Conservation (phyloP, 768 basidiomycete species). For the Pleurotus pulmonarius region DNA sequence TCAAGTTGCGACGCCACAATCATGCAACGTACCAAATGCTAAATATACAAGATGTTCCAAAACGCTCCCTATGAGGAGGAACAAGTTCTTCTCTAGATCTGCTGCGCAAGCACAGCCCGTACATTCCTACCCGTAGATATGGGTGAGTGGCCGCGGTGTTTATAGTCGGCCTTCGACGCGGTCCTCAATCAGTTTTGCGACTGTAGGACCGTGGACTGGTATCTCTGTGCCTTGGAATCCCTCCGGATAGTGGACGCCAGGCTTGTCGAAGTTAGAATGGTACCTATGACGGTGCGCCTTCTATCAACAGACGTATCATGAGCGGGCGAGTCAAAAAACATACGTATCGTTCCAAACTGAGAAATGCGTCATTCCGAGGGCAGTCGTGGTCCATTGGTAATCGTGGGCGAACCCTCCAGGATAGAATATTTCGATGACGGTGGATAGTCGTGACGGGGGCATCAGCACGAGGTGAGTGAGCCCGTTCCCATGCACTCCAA, state of each 20-base stretch:
- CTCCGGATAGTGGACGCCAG: constrained; percentile 65
- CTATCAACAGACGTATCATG: not conserved
- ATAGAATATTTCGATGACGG: constrained; percentile 84
- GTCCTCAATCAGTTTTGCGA: constrained; percentile 72
- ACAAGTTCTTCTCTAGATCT: no score
- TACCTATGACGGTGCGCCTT: constrained; percentile 21
- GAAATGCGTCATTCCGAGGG: constrained; percentile 72
- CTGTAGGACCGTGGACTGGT: constrained; percentile 61
- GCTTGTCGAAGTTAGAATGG: constrained; percentile 33
- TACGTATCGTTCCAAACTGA: constrained; percentile 82
- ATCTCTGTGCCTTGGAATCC: constrained; percentile 82
- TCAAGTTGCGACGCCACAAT: no score
- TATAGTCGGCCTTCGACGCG: constrained; percentile 31
- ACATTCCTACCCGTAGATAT: no score
- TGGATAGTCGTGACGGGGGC: constrained; percentile 68
- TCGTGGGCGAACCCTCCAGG: constrained; percentile 82
- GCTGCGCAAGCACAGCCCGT: no score
- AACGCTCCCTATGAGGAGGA: no score
- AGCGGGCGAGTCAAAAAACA: constrained; percentile 18
- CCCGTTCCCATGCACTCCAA: constrained; percentile 79
- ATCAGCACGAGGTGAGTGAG: constrained; percentile 85
- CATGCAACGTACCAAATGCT: no score
- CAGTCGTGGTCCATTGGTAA: constrained; percentile 77
- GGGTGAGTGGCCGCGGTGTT: not conserved
- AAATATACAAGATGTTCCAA: no score